Conservation (phyloP, 2,329 filamentous ascomycete genomes). For the Gliomastix tumulicola region DNA sequence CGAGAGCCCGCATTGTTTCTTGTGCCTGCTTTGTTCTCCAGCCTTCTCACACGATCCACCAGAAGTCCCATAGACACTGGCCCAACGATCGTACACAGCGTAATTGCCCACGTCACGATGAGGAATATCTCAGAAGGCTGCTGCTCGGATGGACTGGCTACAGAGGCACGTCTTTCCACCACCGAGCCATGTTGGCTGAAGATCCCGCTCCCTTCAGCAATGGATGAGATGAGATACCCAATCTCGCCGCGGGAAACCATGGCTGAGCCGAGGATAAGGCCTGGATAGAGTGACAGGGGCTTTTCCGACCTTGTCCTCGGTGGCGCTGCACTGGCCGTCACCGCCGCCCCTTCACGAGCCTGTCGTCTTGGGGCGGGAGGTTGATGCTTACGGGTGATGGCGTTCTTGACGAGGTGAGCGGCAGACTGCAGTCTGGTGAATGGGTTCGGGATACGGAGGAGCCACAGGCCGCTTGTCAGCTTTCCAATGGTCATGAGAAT, state of each 20-base stretch:
- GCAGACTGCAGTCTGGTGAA: not conserved
- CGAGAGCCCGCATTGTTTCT: too few species aligned
- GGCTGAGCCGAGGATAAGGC: conserved; percentile 54
- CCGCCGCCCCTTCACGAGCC: too few species aligned
- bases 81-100: conserved; percentile 45
- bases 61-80: conserved; percentile 41
- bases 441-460: conserved; percentile 23
- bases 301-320: conserved; percentile 11
- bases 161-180: conserved; percentile 3
- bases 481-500: conserved; percentile 63
- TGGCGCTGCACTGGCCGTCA: not conserved
- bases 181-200: conserved; percentile 25
- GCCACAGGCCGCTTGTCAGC: conserved; percentile 52
- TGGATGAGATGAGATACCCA: conserved; percentile 65
- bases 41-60: conserved; percentile 30
- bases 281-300: conserved; percentile 59
- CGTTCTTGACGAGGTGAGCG: not conserved
- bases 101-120: conserved; percentile 48
- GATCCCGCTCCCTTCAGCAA: conserved; percentile 49
- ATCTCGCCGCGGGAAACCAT: conserved; percentile 80
- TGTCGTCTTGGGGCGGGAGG: too few species aligned
- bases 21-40: too few species aligned
- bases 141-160: too few species aligned
- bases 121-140: conserved; percentile 38
- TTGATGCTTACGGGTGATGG: not conserved